Evolutionary conservation across 805 yeast genomes (phyloP).

Genomic region (Myxozyma nipponensis): DNA sequence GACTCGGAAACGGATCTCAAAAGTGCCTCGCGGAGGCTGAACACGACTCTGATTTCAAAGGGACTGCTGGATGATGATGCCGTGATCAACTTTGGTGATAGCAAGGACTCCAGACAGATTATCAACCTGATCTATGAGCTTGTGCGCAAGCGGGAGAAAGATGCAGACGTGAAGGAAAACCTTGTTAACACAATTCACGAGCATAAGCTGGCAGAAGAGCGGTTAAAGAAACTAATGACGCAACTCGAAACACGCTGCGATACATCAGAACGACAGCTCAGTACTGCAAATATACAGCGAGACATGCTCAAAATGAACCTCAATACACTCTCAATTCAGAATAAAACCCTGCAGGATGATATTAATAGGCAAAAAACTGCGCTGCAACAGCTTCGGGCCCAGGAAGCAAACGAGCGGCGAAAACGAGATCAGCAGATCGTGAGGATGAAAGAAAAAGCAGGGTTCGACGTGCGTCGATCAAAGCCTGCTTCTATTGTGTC

Average conservation of each 20-base stretch:
- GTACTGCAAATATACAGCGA: constrained; percentile 8
- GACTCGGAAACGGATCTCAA: constrained; percentile 24
- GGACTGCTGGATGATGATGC: constrained; percentile 13
- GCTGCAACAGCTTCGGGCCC: constrained; percentile 20
- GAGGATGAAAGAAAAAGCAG: constrained; percentile 27
- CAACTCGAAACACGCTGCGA: constrained; percentile 20
- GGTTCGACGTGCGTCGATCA: constrained; percentile 22
- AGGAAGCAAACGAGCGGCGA: constrained; percentile 24
- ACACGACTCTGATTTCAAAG: constrained; percentile 16
- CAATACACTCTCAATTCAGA: constrained; percentile 17
- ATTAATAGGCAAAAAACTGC: constrained; percentile 15
- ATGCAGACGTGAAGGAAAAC: constrained; percentile 17
- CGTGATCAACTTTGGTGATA: constrained; percentile 9
- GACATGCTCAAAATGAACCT: constrained; percentile 11
- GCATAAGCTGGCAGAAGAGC: constrained; percentile 11
- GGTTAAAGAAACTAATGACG: constrained; percentile 8
- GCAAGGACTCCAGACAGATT: constrained; percentile 16
- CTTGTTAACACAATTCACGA: constrained; percentile 19
- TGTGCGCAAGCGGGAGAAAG: constrained; percentile 16
- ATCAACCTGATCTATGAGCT: constrained; percentile 22
- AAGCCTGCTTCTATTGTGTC: constrained; percentile 11
- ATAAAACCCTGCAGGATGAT: constrained; percentile 16
- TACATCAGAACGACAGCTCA: constrained; percentile 19
- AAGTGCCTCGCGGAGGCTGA: constrained; percentile 21
- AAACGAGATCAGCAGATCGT: constrained; percentile 25